phyloP scores from a whole-genome alignment of 78 protist genomes.

The Guillardia theta region DNA sequence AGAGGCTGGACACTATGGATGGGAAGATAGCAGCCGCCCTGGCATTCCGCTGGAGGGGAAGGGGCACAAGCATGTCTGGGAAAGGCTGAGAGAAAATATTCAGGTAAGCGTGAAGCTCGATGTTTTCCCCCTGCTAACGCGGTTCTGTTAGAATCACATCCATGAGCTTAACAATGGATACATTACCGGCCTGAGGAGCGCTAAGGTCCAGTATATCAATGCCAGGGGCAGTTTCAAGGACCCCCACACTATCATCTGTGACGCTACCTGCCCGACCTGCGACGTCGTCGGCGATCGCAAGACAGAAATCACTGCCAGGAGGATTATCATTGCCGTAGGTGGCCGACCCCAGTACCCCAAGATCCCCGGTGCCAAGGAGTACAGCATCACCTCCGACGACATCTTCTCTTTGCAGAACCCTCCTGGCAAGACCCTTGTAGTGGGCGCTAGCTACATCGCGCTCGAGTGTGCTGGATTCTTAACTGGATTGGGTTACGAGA shows the following conservation, averaged over 20 bases:
- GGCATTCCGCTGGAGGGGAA: neutral
- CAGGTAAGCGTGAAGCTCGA: too few species aligned
- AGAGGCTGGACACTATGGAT: constrained; percentile 76
- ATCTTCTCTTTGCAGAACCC: constrained; percentile 68
- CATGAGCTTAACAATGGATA: constrained; percentile 81
- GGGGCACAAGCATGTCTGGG: neutral
- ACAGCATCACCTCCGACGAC: constrained; percentile 86
- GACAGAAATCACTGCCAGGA: neutral
- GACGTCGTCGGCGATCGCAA: neutral
- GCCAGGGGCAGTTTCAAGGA: constrained; percentile 72
- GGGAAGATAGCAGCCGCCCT: constrained; percentile 24
- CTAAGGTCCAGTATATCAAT: constrained; percentile 56
- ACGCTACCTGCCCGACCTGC: neutral
- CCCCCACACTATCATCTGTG: constrained; percentile 57
- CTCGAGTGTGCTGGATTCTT: constrained; percentile 93
- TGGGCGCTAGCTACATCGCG: constrained; percentile 89
- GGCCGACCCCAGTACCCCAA: neutral
- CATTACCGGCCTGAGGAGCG: constrained; percentile 31
- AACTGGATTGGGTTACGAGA: constrained; percentile 23
- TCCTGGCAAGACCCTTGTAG: constrained; percentile 70
- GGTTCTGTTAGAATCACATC: too few species aligned
- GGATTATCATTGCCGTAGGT: neutral
- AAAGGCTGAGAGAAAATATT: neutral
- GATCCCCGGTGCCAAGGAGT: constrained; percentile 45
- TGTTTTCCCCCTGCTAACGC: too few species aligned